Conservation (phyloP, 2,329 filamentous ascomycete species). For the Colletotrichum sidae region DNA sequence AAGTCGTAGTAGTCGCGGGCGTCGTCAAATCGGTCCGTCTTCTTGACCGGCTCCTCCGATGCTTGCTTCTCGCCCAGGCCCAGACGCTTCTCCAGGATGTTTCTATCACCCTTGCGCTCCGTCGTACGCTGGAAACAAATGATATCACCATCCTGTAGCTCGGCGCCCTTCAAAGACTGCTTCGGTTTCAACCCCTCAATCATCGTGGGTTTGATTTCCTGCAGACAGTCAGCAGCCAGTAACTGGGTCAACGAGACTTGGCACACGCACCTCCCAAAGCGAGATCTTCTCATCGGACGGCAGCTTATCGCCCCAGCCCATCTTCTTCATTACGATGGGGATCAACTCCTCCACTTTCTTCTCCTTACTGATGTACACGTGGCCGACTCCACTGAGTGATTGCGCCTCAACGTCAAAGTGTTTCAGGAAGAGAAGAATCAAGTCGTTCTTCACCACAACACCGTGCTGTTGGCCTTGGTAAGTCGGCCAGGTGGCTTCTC, state of each 20-base stretch:
- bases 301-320: slow-evolving; percentile 86
- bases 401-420: slow-evolving; percentile 86
- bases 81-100: slow-evolving; percentile 52
- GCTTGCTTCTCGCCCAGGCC: slow-evolving; percentile 52
- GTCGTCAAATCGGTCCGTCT: slow-evolving; percentile 71
- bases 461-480: slow-evolving; percentile 69
- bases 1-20: slow-evolving; percentile 94
- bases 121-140: slow-evolving; percentile 86
- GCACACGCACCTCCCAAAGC: slow-evolving; percentile 78
- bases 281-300: slow-evolving; percentile 69
- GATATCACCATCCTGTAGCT: slow-evolving; percentile 97
- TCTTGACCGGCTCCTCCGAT: slow-evolving; percentile 52
- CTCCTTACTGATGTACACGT: slow-evolving; percentile 88
- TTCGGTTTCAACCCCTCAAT: slow-evolving; percentile 95
- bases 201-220: slow-evolving; percentile 98
- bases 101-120: slow-evolving; percentile 58
- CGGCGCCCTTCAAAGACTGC: slow-evolving; percentile 87
- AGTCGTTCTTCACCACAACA: slow-evolving; percentile 68
- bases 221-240: slow-evolving; percentile 38
- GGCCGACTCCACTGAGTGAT: slow-evolving; percentile 79
- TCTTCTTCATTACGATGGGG: slow-evolving; percentile 80
- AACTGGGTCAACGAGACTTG: background rate
- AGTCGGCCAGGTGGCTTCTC: slow-evolving; percentile 78
- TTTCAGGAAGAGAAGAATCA: slow-evolving; percentile 90
- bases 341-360: slow-evolving; percentile 90